These are phyloP conservation scores for Pelargonium citronellum DNA, from an alignment of 441 rosid species.

Conservation along the genomic window DNA sequence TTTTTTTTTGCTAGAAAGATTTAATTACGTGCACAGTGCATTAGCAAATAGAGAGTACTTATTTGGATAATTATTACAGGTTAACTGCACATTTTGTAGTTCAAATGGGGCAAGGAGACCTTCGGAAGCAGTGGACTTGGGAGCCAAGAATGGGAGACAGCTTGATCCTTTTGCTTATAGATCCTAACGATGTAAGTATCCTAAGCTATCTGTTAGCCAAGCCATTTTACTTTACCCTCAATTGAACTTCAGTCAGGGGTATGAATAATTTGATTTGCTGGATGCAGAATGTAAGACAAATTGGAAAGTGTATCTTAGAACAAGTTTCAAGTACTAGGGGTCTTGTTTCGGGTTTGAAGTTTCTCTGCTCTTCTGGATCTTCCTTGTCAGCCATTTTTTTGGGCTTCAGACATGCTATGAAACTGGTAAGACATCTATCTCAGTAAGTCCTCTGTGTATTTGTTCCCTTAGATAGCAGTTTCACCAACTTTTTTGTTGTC, in stretches of 20 bases:
- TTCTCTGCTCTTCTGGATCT: slow-evolving; percentile 61
- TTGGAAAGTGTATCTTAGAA: slow-evolving; percentile 83
- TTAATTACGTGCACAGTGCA: background rate
- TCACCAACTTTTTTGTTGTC: background rate
- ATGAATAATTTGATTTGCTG: slow-evolving; percentile 24
- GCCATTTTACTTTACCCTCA: background rate
- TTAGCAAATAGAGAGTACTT: slow-evolving; percentile 5
- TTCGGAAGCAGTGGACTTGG: slow-evolving; percentile 85
- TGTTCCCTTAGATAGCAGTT: background rate
- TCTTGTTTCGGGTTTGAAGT: slow-evolving; percentile 78
- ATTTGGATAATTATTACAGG: slow-evolving; percentile 43
- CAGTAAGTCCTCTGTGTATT: slow-evolving; percentile 3
- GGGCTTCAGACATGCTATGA: slow-evolving; percentile 78
- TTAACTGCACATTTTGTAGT: slow-evolving; percentile 68
- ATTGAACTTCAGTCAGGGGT: slow-evolving; percentile 17
- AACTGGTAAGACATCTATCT: slow-evolving; percentile 41
- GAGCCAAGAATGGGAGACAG: slow-evolving; percentile 88
- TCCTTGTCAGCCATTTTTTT: slow-evolving; percentile 53
- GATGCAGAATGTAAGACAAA: slow-evolving; percentile 79
- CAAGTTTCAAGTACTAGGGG: slow-evolving; percentile 81
- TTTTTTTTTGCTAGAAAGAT: slow-evolving; percentile 1
- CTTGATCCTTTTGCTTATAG: slow-evolving; percentile 79
- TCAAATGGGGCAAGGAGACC: slow-evolving; percentile 62
- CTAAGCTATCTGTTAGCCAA: background rate
- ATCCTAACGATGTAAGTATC: slow-evolving; percentile 80